Percentiles rank a stretch among this genome's conserved stretches.
phyloP scores from a whole-genome alignment of 148 eudicot species.

The Heliamphora exappendiculata region DNA sequence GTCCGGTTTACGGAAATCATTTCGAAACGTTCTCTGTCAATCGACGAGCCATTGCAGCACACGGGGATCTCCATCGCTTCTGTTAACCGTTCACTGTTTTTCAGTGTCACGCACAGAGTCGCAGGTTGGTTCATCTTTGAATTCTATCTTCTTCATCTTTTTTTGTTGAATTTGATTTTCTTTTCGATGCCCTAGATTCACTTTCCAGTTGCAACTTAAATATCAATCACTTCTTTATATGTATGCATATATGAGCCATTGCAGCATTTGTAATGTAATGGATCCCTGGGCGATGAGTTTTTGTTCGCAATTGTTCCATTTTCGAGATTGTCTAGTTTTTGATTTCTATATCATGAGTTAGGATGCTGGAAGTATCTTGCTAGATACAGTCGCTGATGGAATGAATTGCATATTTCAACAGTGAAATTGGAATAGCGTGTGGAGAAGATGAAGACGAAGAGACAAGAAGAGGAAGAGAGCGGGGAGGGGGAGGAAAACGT shows the following conservation, averaged over 20 bases:
- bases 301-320: background rate
- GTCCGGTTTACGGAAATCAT: no score
- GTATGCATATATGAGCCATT: background rate
- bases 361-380: background rate
- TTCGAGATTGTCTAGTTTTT: background rate
- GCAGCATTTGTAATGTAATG: background rate
- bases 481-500: conserved; percentile 21
- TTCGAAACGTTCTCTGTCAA: no score
- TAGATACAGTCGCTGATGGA: background rate
- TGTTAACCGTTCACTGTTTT: background rate
- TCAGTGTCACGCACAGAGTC: background rate
- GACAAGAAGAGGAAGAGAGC: conserved; percentile 39
- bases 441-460: conserved; percentile 26
- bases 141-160: background rate
- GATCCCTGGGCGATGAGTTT: background rate
- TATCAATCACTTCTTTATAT: background rate
- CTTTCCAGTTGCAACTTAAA: background rate
- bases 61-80: background rate
- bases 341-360: background rate
- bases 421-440: conserved; percentile 13
- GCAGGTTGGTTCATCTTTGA: background rate
- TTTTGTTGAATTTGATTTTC: background rate
- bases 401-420: background rate
- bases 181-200: background rate
- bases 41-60: background rate